A percentile compares a stretch with the other conserved stretches of the same genome.
phyloP scores from a whole-genome alignment of 176 grass and related monocot species.

The Pharus latifolius region DNA sequence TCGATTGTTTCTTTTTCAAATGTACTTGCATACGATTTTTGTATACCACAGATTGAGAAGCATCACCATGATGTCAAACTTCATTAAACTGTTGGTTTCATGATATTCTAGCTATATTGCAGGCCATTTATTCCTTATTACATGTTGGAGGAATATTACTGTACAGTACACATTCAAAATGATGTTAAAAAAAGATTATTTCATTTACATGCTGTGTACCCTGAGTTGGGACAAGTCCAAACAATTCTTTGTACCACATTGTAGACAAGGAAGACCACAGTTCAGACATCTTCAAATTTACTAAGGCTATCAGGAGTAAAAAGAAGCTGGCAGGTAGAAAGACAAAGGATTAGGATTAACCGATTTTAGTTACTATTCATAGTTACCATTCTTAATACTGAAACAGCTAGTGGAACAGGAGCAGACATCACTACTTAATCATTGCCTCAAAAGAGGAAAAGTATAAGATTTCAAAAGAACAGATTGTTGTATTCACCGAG shows the following conservation, averaged over 20 bases:
- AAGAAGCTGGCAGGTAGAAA: neutral
- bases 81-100: neutral
- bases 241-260: neutral
- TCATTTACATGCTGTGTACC: neutral
- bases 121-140: too few species aligned
- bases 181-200: neutral
- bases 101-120: neutral
- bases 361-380: neutral
- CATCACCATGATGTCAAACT: neutral
- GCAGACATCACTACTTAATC: too few species aligned
- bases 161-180: neutral
- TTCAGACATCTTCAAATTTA: neutral
- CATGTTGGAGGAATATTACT: too few species aligned
- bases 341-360: neutral
- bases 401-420: neutral
- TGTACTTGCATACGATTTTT: neutral
- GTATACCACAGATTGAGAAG: neutral
- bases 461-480: too few species aligned
- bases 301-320: neutral
- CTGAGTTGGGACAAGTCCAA: neutral
- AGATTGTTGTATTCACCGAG: neutral
- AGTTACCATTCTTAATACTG: too few species aligned
- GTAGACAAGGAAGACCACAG: constrained; percentile 4
- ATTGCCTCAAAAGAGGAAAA: too few species aligned
- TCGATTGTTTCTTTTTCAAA: neutral